Percentiles rank a stretch among this genome's conserved stretches.
These are phyloP conservation scores for Mycosarcoma mackinlayi DNA, from an alignment of 1,284 basidiomycete genomes.

Conservation along the genomic window DNA sequence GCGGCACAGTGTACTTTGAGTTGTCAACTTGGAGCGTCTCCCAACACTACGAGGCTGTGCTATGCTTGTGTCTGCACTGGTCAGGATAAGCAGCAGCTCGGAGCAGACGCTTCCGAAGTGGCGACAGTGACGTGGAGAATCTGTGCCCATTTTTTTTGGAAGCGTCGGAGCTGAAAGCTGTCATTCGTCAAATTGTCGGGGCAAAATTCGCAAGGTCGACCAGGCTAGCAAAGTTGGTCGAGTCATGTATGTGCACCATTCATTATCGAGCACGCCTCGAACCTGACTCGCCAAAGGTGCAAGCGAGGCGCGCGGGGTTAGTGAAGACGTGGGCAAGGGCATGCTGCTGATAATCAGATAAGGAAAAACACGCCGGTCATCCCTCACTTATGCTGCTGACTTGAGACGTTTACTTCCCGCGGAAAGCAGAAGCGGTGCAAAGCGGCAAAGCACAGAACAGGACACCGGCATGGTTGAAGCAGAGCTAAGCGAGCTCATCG, in stretches of 20 bases:
- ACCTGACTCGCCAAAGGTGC: conserved; percentile 9
- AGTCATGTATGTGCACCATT: conserved; percentile 6
- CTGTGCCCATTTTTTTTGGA: neutral
- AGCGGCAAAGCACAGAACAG: too few species aligned
- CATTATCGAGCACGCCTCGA: too few species aligned
- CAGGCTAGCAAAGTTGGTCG: neutral
- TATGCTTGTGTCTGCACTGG: neutral
- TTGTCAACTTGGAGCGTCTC: neutral
- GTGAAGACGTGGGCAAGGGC: too few species aligned
- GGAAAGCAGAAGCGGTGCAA: too few species aligned
- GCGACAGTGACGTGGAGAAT: conserved; percentile 2
- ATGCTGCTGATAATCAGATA: conserved; percentile 11
- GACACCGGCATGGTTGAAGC: too few species aligned
- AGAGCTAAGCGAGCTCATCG: too few species aligned
- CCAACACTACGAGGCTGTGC: conserved; percentile 4
- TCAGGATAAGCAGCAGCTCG: neutral
- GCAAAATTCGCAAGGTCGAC: too few species aligned
- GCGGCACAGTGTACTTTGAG: too few species aligned
- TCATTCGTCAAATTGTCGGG: neutral
- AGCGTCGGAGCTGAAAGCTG: conserved; percentile 4
- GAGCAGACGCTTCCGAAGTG: conserved; percentile 6
- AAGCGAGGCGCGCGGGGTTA: conserved; percentile 15
- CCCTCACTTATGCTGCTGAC: too few species aligned
- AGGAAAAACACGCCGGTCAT: too few species aligned
- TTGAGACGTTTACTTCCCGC: neutral